Evolutionary conservation across 2,329 filamentous ascomycete species (phyloP), one percentile per base, ranked within the genome.

Genomic region (Aspergillus sp.): DNA sequence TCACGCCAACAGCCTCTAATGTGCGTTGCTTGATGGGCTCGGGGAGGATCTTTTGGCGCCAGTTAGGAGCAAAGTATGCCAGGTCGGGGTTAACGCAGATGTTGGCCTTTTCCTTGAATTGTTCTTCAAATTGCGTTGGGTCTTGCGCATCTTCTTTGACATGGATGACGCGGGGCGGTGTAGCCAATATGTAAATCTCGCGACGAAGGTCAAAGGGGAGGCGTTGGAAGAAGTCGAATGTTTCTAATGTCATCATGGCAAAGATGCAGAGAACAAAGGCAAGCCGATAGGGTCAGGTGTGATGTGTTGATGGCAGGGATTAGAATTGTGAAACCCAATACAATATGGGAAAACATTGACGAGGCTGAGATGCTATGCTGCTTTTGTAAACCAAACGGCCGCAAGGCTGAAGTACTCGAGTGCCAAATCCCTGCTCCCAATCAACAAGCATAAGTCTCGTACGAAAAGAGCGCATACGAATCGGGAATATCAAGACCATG

Each of bases 121-220:
- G 17, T 13, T 44, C 50, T 44, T 52, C 20, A 30, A 52, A 52
- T n/a, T 44, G 24, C 8, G n/a, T 24, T 7, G 15, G 27, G 40
- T 22, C 40, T 40, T 41, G 15, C 1, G 39, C 17, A n/a, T 52
- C 50, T 52, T 52, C 50, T 44, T 22, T 24, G 3, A 52, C 11
- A 34, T 52, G 50, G 15, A 52, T 40, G 24, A 52, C 30, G 17
- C 50, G 50, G 17, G 50, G 50, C 17, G 50, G 50, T 17, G 50
- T 52, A 34, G 50, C 50, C 20, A 52, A 19, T 27, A 52, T 44
- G 24, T 52, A 52, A 9, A 52, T 44, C 24, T 52, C 50, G 11
- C 50, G 50, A 33, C 50, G 50, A 6, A 52, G 24, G n/a, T 52
- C 50, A 15, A 34, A 44, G 11, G 50, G 50, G 27, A 52, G 50